Percentiles rank a stretch among this genome's conserved stretches.
Evolutionary conservation across 129 eudicot species (phyloP).

Genomic region (sunflower (Helianthus annuus)): DNA sequence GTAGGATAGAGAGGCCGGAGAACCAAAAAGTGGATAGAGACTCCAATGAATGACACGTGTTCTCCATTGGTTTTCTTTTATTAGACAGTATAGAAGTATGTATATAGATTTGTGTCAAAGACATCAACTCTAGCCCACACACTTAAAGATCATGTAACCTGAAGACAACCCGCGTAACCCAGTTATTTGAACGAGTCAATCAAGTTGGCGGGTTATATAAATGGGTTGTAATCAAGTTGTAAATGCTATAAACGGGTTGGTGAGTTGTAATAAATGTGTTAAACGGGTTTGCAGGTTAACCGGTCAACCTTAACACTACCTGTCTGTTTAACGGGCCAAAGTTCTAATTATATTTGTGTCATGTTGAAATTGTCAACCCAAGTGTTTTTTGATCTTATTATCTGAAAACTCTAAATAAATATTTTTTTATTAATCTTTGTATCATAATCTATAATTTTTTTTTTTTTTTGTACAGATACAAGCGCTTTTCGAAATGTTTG

Average conservation of each 20-base stretch:
- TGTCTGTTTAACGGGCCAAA: background rate
- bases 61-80: no score
- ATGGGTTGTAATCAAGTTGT: background rate
- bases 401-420: background rate
- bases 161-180: background rate
- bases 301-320: no score
- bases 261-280: background rate
- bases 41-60: no score
- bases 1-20: no score
- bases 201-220: background rate
- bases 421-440: background rate
- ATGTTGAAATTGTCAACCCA: no score
- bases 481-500: slow-evolving; percentile 59
- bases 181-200: background rate
- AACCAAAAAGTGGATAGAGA: no score
- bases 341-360: no score
- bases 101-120: background rate
- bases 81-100: no score
- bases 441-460: slow-evolving; percentile 6
- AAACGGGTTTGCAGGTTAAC: background rate
- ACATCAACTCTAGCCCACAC: background rate
- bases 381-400: background rate
- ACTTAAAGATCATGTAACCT: no score
- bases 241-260: background rate
- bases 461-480: slow-evolving; percentile 42